Conservation (phyloP, 805 yeast species). For the Naumovozyma baii region DNA sequence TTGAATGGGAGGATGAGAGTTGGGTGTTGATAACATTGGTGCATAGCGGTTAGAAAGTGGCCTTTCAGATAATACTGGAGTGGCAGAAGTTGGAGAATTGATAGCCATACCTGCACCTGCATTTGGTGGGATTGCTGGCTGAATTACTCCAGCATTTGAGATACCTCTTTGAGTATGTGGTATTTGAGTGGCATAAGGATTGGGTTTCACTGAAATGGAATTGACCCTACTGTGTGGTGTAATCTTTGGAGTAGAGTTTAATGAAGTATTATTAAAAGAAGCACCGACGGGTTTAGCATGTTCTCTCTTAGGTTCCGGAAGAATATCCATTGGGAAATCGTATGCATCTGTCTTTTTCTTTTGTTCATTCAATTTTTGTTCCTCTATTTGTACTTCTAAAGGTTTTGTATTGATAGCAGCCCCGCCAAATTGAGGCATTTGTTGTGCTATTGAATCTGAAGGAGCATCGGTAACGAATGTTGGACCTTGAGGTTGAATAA, state of each 20-base stretch:
- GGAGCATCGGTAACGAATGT: not conserved
- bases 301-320: slow-evolving; percentile 32
- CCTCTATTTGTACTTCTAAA: slow-evolving; percentile 11
- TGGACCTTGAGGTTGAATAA: not conserved
- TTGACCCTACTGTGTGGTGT: slow-evolving; percentile 3
- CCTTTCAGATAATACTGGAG: not conserved
- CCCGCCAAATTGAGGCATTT: not conserved
- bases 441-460: not conserved
- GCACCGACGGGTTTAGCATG: slow-evolving; percentile 34
- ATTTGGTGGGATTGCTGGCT: not conserved
- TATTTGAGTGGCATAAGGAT: slow-evolving; percentile 3
- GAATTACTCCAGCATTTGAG: not conserved
- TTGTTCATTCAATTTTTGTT: slow-evolving; percentile 32
- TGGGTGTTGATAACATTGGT: not conserved
- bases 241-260: slow-evolving; percentile 5
- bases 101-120: no score
- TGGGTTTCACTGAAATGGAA: slow-evolving; percentile 7
- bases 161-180: not conserved
- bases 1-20: not conserved
- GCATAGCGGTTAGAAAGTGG: not conserved
- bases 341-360: slow-evolving; percentile 67
- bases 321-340: slow-evolving; percentile 56
- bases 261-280: slow-evolving; percentile 8
- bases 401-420: not conserved
- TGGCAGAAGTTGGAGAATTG: no score